These are phyloP conservation scores for Mucor sp. DNA, from an alignment of 371 early-diverging fungal species.

Conservation along the genomic window DNA sequence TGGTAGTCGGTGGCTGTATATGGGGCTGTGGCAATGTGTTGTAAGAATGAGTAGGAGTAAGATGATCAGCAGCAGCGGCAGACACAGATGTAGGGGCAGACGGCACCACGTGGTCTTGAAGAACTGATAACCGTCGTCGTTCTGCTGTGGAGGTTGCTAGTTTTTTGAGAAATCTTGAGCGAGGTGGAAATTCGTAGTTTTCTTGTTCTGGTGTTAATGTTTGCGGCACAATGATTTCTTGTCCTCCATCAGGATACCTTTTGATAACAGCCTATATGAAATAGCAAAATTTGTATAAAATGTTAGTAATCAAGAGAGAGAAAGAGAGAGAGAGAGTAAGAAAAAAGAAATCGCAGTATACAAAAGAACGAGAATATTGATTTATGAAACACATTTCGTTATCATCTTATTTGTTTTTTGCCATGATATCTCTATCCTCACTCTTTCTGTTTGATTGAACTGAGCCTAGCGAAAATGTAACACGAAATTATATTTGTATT, in stretches of 20 bases:
- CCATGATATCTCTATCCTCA: conserved; percentile 1
- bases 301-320: not conserved
- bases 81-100: not conserved
- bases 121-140: conserved; percentile 22
- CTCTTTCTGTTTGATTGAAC: not conserved
- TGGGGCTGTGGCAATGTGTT: not conserved
- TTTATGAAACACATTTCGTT: conserved; percentile 16
- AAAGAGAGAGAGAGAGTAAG: not conserved
- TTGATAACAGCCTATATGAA: conserved; percentile 38
- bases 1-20: not conserved
- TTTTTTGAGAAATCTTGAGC: conserved; percentile 43
- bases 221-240: conserved; percentile 51
- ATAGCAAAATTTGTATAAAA: not conserved
- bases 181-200: conserved; percentile 50
- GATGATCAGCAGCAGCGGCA: conserved; percentile 2
- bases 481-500: conserved; percentile 7
- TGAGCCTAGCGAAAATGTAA: not conserved
- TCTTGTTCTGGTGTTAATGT: conserved; percentile 49
- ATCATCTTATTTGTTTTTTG: conserved; percentile 2
- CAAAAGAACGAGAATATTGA: conserved; percentile 5
- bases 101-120: conserved; percentile 10
- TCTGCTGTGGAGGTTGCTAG: conserved; percentile 36
- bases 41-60: conserved; percentile 6
- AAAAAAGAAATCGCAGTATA: not conserved
- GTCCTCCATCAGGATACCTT: conserved; percentile 42